phyloP scores from a whole-genome alignment of 2,329 filamentous ascomycete species.

The Herpotrichia juniperi region DNA sequence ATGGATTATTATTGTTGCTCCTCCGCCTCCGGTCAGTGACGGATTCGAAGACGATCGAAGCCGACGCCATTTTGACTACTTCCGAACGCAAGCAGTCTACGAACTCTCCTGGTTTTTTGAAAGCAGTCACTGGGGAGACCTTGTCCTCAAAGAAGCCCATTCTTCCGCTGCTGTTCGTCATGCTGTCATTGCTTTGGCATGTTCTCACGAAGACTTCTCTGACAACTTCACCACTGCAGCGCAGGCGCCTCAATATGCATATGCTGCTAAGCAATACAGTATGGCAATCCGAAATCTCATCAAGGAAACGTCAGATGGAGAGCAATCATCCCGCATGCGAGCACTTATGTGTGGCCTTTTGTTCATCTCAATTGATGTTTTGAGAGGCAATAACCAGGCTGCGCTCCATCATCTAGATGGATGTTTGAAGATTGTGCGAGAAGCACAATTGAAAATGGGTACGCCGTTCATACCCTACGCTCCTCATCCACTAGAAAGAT shows the following conservation, averaged over 20 bases:
- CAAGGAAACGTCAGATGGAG: conserved; percentile 16
- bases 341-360: conserved; percentile 22
- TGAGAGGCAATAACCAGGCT: conserved; percentile 16
- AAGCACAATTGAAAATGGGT: conserved; percentile 12
- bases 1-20: conserved; percentile 21
- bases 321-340: conserved; percentile 9
- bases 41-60: conserved; percentile 23
- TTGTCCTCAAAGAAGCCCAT: conserved; percentile 19
- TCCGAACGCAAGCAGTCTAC: conserved; percentile 17
- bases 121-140: conserved; percentile 10
- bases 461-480: background rate
- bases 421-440: conserved; percentile 21
- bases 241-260: conserved; percentile 12
- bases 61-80: conserved; percentile 24
- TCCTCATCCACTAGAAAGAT: background rate
- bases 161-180: conserved; percentile 16
- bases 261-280: conserved; percentile 18
- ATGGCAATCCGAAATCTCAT: conserved; percentile 20
- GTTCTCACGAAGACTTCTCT: conserved; percentile 19
- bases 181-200: conserved; percentile 20
- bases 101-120: conserved; percentile 23
- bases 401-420: conserved; percentile 18
- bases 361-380: conserved; percentile 21
- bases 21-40: conserved; percentile 15
- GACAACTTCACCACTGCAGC: conserved; percentile 5